Percentiles rank a stretch among this genome's conserved stretches.
phyloP scores from a whole-genome alignment of 257 asterid genomes.

The Vinca minor region DNA sequence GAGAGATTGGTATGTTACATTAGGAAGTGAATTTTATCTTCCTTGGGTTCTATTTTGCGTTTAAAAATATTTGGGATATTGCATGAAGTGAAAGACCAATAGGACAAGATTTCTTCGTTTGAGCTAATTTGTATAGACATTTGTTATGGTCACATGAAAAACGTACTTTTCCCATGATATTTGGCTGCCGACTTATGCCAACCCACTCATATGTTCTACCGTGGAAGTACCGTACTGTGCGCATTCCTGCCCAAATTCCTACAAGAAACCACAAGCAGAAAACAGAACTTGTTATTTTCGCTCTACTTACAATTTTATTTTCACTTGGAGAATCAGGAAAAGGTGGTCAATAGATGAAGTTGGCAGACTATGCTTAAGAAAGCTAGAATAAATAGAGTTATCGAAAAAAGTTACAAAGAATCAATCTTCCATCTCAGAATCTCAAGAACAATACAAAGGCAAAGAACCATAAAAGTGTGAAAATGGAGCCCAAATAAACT shows the following conservation, averaged over 20 bases:
- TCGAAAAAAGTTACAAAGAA: no score
- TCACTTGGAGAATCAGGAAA: not conserved
- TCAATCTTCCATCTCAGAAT: constrained; percentile 10
- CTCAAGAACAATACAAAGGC: no score
- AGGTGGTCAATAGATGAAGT: not conserved
- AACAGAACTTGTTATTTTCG: not conserved
- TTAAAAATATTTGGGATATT: not conserved
- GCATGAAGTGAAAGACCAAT: not conserved
- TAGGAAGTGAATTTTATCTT: not conserved
- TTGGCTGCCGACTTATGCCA: constrained; percentile 95
- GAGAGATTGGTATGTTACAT: not conserved
- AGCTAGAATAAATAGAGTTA: not conserved
- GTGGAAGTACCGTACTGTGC: constrained; percentile 81
- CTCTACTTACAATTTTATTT: not conserved
- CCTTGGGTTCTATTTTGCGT: not conserved
- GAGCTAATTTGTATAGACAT: not conserved
- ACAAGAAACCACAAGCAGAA: constrained; percentile 12
- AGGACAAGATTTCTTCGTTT: no score
- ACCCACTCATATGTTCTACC: constrained; percentile 99
- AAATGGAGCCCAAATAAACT: no score
- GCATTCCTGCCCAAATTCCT: constrained; percentile 99
- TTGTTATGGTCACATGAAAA: not conserved
- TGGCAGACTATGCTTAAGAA: not conserved
- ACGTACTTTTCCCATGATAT: constrained; percentile 84
- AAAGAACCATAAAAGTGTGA: no score